Percentiles rank a stretch among this genome's conserved stretches.
Evolutionary conservation across 371 early-diverging fungal species (phyloP).

Genomic region (Circinella umbellata): DNA sequence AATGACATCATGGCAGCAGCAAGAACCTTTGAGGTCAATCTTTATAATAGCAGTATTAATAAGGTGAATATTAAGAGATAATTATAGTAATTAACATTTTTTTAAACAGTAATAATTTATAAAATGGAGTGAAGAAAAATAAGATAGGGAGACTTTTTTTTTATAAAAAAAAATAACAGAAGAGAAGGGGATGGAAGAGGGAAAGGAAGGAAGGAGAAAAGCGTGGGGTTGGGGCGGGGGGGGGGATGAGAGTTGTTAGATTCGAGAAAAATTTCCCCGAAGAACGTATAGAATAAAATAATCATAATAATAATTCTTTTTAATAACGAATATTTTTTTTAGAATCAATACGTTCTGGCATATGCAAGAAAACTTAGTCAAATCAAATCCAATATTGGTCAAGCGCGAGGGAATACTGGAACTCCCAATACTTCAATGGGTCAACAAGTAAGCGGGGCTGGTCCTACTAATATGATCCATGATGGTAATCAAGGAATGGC

Average conservation of each 20-base stretch:
- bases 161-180: too few relatives aligned
- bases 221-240: too few relatives aligned
- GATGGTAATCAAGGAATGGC: conserved; percentile 36
- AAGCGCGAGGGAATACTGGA: conserved; percentile 20
- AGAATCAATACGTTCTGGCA: conserved; percentile 48
- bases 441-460: conserved; percentile 7
- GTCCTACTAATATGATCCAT: conserved; percentile 30
- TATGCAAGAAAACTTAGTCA: conserved; percentile 45
- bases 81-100: too few relatives aligned
- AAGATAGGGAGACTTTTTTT: background rate
- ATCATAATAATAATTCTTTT: too few relatives aligned
- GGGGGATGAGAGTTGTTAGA: too few relatives aligned
- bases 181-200: too few relatives aligned
- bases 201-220: too few relatives aligned
- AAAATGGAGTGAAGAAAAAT: background rate
- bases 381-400: conserved; percentile 37
- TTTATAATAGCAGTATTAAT: conserved; percentile 41
- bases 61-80: conserved; percentile 33
- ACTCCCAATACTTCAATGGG: conserved; percentile 10
- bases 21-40: conserved; percentile 43
- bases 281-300: background rate
- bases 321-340: conserved; percentile 1
- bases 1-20: conserved; percentile 45
- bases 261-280: conserved; percentile 16
- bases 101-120: background rate